Evolutionary conservation across 306 rosid genomes (phyloP).

Genomic region (Calophaca sinica): DNA sequence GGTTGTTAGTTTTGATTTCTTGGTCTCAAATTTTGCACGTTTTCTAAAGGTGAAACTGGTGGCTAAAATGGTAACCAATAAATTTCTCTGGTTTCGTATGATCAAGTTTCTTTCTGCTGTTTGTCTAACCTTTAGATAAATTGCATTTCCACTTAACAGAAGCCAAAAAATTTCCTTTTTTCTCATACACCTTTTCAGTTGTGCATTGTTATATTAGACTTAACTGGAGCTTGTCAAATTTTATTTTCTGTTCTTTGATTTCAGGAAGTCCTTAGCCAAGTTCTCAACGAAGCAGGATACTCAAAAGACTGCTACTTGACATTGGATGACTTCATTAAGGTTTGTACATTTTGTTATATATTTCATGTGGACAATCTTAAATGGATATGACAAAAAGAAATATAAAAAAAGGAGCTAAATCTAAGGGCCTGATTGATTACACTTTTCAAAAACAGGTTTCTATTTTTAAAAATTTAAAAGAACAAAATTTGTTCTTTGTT

Average conservation of each 20-base stretch:
- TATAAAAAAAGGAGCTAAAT: neutral
- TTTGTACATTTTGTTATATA: conserved; percentile 36
- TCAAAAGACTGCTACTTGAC: conserved; percentile 66
- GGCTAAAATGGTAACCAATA: neutral
- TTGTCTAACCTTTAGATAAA: conserved; percentile 20
- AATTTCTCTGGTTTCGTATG: neutral
- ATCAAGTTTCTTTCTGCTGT: conserved; percentile 13
- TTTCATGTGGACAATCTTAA: conserved; percentile 23
- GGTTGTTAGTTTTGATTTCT: no score
- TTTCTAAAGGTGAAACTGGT: neutral
- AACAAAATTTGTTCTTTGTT: neutral
- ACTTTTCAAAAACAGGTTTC: no score
- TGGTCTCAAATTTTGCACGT: conserved; percentile 1
- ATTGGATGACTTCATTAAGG: conserved; percentile 81
- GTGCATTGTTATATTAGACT: conserved; percentile 16
- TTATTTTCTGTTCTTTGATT: conserved; percentile 41
- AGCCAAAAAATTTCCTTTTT: neutral
- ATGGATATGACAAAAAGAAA: conserved; percentile 17
- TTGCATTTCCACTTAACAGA: conserved; percentile 30
- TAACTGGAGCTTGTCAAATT: conserved; percentile 4
- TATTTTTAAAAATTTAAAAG: no score
- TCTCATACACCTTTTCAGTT: conserved; percentile 6
- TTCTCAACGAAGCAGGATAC: conserved; percentile 87
- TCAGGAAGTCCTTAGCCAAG: conserved; percentile 73
- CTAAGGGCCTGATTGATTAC: neutral